phyloP scores from a whole-genome alignment of 208 protist genomes.

The Entamoeba moshkovskii region DNA sequence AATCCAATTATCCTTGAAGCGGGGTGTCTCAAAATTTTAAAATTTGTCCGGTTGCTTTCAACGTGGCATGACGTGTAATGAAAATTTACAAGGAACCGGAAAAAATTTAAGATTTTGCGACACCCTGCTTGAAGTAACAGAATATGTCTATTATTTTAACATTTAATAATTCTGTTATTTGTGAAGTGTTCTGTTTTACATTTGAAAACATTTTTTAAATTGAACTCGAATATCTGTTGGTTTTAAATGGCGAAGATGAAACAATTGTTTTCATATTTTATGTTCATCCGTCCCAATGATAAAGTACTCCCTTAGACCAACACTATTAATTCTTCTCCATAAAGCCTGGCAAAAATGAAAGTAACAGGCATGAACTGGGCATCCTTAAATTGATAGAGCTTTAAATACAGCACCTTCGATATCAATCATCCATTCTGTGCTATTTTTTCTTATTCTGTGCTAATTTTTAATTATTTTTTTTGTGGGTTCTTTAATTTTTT shows the following conservation, averaged over 20 bases:
- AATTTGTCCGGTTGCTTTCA: too few species aligned
- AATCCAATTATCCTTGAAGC: background rate
- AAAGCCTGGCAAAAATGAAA: background rate
- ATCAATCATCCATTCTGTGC: too few species aligned
- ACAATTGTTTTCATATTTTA: background rate
- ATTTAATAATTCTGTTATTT: background rate
- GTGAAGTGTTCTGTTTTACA: background rate
- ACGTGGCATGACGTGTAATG: too few species aligned
- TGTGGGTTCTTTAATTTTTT: too few species aligned
- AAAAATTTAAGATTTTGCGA: too few species aligned
- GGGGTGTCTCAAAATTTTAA: too few species aligned
- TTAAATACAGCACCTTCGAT: conserved; percentile 34
- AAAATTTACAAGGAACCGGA: too few species aligned
- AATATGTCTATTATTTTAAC: background rate
- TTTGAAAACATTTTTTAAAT: background rate
- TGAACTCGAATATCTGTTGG: background rate
- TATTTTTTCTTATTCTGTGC: too few species aligned
- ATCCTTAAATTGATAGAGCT: background rate
- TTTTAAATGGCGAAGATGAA: background rate
- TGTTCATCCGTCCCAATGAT: background rate
- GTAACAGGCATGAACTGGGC: background rate
- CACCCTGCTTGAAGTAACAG: too few species aligned
- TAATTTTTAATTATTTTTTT: too few species aligned
- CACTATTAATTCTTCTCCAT: background rate
- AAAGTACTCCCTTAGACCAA: background rate